A percentile compares a stretch with the other conserved stretches of the same genome.
phyloP scores from a whole-genome alignment of 192 early-diverging fungal genomes.

The Blastocladiella britannica region DNA sequence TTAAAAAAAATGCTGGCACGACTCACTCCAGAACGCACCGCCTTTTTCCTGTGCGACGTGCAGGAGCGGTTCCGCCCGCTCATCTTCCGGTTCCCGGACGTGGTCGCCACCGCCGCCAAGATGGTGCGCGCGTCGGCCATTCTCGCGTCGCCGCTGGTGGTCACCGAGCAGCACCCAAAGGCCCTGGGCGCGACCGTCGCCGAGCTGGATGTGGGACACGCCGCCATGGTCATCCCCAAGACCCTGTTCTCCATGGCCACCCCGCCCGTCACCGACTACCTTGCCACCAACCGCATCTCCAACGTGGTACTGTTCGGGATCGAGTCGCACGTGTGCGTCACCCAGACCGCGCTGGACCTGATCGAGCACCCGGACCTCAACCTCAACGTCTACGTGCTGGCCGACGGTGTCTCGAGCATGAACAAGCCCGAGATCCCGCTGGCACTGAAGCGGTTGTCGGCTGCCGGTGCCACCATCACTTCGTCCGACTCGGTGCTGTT shows the following conservation, averaged over 20 bases:
- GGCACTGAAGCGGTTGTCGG: slow-evolving; percentile 27
- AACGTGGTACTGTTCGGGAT: slow-evolving; percentile 76
- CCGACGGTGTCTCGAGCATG: slow-evolving; percentile 80
- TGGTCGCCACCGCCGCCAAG: slow-evolving; percentile 67
- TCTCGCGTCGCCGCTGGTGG: slow-evolving; percentile 62
- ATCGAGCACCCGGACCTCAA: slow-evolving; percentile 46
- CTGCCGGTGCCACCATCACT: slow-evolving; percentile 16
- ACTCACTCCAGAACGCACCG: slow-evolving; percentile 40
- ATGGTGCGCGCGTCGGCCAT: slow-evolving; percentile 60
- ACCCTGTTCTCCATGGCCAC: slow-evolving; percentile 79
- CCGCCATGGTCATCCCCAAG: slow-evolving; percentile 40
- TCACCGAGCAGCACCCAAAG: slow-evolving; percentile 66
- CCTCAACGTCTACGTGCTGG: slow-evolving; percentile 68
- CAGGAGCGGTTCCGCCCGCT: slow-evolving; percentile 57
- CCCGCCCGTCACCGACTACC: slow-evolving; percentile 27
- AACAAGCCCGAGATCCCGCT: slow-evolving; percentile 62
- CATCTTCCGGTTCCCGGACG: slow-evolving; percentile 61
- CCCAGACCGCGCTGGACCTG: slow-evolving; percentile 84
- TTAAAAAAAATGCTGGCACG: no score
- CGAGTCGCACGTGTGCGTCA: slow-evolving; percentile 87
- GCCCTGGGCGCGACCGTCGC: slow-evolving; percentile 53
- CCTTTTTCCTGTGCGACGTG: slow-evolving; percentile 85
- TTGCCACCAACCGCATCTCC: slow-evolving; percentile 26
- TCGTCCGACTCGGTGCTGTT: slow-evolving; percentile 25
- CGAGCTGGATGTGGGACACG: slow-evolving; percentile 51